These are phyloP conservation scores for Plantago ovata DNA, from an alignment of 257 asterid species.

Conservation along the genomic window DNA sequence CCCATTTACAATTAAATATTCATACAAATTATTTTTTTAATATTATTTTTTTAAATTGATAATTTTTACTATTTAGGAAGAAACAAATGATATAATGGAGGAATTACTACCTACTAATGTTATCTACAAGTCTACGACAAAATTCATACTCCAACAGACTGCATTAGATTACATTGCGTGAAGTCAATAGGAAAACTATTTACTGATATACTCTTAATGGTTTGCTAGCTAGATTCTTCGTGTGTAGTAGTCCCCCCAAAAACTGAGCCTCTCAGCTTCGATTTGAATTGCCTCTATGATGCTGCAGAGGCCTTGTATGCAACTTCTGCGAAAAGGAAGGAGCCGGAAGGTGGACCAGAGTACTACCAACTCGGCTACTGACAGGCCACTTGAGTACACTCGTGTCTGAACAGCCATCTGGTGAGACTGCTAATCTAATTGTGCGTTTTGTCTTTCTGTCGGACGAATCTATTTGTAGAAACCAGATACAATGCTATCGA, in stretches of 20 bases:
- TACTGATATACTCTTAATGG: slow-evolving; percentile 17
- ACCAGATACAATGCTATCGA: slow-evolving; percentile 5
- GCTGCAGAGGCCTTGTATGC: slow-evolving; percentile 31
- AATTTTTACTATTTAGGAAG: no score
- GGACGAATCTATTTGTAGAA: slow-evolving; percentile 15
- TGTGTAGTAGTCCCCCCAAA: slow-evolving; percentile 20
- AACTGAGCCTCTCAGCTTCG: slow-evolving; percentile 33
- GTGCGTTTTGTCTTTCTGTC: slow-evolving; percentile 15
- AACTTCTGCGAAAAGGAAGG: slow-evolving; percentile 47
- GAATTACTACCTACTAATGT: no score
- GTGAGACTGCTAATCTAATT: slow-evolving; percentile 24
- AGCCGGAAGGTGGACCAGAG: slow-evolving; percentile 47
- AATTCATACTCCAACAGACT: no score
- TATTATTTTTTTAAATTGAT: no score
- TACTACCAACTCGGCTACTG: slow-evolving; percentile 36
- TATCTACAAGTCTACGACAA: no score
- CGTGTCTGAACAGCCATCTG: not conserved
- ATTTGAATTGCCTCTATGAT: slow-evolving; percentile 43
- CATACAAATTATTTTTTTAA: no score
- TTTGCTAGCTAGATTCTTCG: slow-evolving; percentile 22
- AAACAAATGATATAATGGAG: no score
- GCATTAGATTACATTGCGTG: no score
- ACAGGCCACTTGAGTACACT: slow-evolving; percentile 30
- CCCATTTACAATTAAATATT: no score
- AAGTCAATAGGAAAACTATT: no score